These are phyloP conservation scores for Nakazawaea molendinolei DNA, from an alignment of 805 yeast species.

Conservation along the genomic window DNA sequence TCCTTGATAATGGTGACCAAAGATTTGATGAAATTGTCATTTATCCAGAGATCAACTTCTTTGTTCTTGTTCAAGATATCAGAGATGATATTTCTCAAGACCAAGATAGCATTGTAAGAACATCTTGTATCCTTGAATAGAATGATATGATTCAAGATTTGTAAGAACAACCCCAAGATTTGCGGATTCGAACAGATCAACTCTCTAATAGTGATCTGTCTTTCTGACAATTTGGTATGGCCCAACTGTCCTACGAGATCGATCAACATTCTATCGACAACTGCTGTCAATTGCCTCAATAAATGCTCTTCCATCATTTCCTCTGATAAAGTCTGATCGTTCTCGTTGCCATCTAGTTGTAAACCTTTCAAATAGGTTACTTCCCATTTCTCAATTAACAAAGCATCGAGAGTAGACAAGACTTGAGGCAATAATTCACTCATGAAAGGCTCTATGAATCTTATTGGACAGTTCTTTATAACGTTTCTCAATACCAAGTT, in stretches of 20 bases:
- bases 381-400: slow-evolving; percentile 76
- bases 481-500: slow-evolving; percentile 83
- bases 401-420: slow-evolving; percentile 62
- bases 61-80: slow-evolving; percentile 64
- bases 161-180: slow-evolving; percentile 72
- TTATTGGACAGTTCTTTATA: slow-evolving; percentile 80
- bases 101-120: slow-evolving; percentile 81
- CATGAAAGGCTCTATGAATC: slow-evolving; percentile 63
- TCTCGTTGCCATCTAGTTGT: slow-evolving; percentile 41
- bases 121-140: slow-evolving; percentile 86
- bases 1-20: slow-evolving; percentile 63
- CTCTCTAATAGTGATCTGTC: slow-evolving; percentile 60
- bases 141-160: slow-evolving; percentile 68
- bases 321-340: slow-evolving; percentile 80
- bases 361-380: slow-evolving; percentile 52
- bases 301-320: slow-evolving; percentile 98
- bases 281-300: slow-evolving; percentile 87
- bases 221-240: slow-evolving; percentile 35
- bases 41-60: slow-evolving; percentile 65
- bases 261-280: slow-evolving; percentile 78
- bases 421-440: slow-evolving; percentile 71
- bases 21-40: slow-evolving; percentile 63
- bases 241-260: slow-evolving; percentile 82
- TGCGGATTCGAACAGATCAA: slow-evolving; percentile 58
- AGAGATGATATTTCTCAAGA: slow-evolving; percentile 66